A percentile compares a stretch with the other conserved stretches of the same genome.
phyloP scores from a whole-genome alignment of 257 asterid genomes.

The Primulina tabacum region DNA sequence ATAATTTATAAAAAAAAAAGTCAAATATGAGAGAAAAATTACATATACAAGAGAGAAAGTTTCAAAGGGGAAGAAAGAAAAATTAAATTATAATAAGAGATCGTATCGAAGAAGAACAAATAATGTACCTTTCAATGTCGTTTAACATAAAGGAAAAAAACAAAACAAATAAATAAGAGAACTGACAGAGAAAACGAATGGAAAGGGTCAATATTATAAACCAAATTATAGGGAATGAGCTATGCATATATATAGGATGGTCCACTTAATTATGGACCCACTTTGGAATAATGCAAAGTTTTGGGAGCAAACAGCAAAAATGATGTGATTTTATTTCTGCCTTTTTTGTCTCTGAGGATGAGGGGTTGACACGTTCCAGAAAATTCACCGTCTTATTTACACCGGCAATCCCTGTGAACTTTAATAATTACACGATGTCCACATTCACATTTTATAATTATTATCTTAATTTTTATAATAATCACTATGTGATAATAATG shows the following conservation, averaged over 20 bases:
- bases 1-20: neutral
- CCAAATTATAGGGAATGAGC: no score
- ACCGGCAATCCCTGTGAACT: slow-evolving; percentile 32
- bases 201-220: no score
- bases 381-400: slow-evolving; percentile 33
- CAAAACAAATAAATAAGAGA: neutral
- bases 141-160: no score
- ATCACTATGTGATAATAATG: no score
- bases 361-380: slow-evolving; percentile 37
- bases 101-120: neutral
- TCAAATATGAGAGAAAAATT: neutral
- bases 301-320: slow-evolving; percentile 24
- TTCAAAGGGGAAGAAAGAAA: neutral
- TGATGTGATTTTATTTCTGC: slow-evolving; percentile 27
- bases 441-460: no score
- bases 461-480: no score
- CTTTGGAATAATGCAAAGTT: slow-evolving; percentile 7
- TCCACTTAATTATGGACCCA: slow-evolving; percentile 19
- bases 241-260: neutral
- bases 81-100: neutral
- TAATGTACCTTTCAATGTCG: no score
- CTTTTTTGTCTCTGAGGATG: slow-evolving; percentile 30
- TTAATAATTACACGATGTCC: neutral
- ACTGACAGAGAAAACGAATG: no score
- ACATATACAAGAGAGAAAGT: no score